These are phyloP conservation scores for Circinella minor DNA, from an alignment of 371 early-diverging fungal genomes.

Conservation along the genomic window DNA sequence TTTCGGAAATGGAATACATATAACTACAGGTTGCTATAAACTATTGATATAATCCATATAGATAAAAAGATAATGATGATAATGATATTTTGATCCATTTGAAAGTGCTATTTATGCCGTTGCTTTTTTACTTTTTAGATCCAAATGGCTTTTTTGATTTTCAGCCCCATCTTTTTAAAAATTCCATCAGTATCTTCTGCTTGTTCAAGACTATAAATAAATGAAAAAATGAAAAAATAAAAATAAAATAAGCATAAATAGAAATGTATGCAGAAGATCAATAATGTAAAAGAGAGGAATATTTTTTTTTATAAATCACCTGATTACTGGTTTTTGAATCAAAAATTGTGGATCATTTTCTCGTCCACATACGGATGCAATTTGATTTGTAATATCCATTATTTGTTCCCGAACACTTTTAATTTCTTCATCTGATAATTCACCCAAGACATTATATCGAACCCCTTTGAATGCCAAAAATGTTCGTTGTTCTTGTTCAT, in stretches of 20 bases:
- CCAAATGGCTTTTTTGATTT: slow-evolving; percentile 51
- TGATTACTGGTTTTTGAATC: slow-evolving; percentile 43
- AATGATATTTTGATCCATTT: no score
- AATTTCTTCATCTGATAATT: slow-evolving; percentile 38
- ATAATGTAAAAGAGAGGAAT: background rate
- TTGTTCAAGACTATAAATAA: slow-evolving; percentile 31
- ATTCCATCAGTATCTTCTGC: slow-evolving; percentile 50
- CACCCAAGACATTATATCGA: slow-evolving; percentile 46
- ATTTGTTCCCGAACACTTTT: slow-evolving; percentile 44
- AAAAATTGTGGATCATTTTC: slow-evolving; percentile 27
- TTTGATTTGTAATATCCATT: slow-evolving; percentile 31
- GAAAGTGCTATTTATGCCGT: no score
- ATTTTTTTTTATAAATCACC: slow-evolving; percentile 18
- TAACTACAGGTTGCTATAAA: no score
- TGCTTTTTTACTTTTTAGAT: slow-evolving; percentile 16
- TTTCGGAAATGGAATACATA: no score
- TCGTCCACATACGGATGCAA: slow-evolving; percentile 31
- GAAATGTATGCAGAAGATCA: background rate
- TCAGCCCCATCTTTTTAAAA: slow-evolving; percentile 49
- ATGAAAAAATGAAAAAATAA: background rate
- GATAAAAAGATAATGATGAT: no score
- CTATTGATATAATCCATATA: no score
- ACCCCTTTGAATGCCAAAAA: slow-evolving; percentile 47
- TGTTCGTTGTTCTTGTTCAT: background rate
- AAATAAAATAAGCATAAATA: background rate